Evolutionary conservation across 257 asterid genomes (phyloP).

Genomic region (Gynochthodes officinalis): DNA sequence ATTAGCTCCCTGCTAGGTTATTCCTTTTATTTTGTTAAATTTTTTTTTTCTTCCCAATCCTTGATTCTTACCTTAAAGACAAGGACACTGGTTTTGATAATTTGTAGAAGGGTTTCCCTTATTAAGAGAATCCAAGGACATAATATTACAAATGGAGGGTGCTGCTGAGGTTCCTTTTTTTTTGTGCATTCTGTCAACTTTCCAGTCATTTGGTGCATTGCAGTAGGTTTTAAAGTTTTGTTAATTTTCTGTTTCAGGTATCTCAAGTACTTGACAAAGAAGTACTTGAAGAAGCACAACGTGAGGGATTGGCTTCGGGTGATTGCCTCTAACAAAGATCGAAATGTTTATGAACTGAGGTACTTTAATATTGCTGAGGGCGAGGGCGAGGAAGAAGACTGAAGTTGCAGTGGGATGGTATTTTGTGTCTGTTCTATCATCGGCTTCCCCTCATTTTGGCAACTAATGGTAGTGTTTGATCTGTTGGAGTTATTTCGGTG

Average conservation of each 20-base stretch:
- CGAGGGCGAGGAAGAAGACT: slow-evolving; percentile 48
- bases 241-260: slow-evolving; percentile 27
- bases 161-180: no score
- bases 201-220: no score
- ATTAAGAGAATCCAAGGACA: no score
- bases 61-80: no score
- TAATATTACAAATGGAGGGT: no score
- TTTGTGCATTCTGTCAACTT: no score
- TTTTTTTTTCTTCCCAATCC: no score
- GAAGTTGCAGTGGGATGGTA: background rate
- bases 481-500: slow-evolving; percentile 6
- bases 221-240: no score
- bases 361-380: slow-evolving; percentile 87
- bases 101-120: no score
- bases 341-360: slow-evolving; percentile 66
- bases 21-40: no score
- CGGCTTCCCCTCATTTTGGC: background rate
- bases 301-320: slow-evolving; percentile 89
- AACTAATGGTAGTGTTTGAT: background rate
- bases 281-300: slow-evolving; percentile 74
- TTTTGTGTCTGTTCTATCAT: background rate
- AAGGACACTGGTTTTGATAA: background rate
- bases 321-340: slow-evolving; percentile 72
- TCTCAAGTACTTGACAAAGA: slow-evolving; percentile 70
- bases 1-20: no score